These are phyloP conservation scores for Tilletia indica DNA, from an alignment of 1,284 basidiomycete species.

Conservation along the genomic window DNA sequence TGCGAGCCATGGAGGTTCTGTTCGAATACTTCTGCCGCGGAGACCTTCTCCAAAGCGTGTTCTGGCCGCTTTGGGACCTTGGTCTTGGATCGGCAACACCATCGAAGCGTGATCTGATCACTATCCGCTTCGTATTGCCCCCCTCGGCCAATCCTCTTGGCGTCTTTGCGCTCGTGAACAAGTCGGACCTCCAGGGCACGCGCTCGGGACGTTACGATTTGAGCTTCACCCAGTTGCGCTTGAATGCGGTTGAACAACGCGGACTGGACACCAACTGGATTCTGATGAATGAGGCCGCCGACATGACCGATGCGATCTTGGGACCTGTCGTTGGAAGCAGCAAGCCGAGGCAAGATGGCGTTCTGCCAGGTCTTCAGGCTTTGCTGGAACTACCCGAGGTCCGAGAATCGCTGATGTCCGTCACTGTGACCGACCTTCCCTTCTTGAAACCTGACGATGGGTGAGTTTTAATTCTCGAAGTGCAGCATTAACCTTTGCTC, in stretches of 20 bases:
- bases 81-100: constrained; percentile 32
- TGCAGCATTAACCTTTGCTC: neutral
- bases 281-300: constrained; percentile 45
- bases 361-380: constrained; percentile 35
- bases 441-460: constrained; percentile 29
- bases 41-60: constrained; percentile 39
- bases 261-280: constrained; percentile 44
- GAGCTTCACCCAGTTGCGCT: constrained; percentile 46
- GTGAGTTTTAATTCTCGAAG: constrained; percentile 1
- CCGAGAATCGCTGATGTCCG: constrained; percentile 40
- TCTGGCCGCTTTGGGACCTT: constrained; percentile 34
- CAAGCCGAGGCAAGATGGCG: constrained; percentile 10
- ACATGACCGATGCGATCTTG: constrained; percentile 49
- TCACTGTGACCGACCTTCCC: constrained; percentile 51
- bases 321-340: constrained; percentile 23
- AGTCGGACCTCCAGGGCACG: constrained; percentile 37
- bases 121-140: constrained; percentile 45
- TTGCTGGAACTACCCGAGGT: constrained; percentile 34
- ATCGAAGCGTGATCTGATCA: constrained; percentile 34
- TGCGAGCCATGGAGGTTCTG: constrained; percentile 24
- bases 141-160: constrained; percentile 29
- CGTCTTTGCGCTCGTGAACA: constrained; percentile 51
- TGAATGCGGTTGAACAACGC: constrained; percentile 35
- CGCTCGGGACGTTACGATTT: constrained; percentile 48
- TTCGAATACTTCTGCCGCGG: constrained; percentile 43